These are phyloP conservation scores for Suillus hirtellus DNA, from an alignment of 768 basidiomycete genomes.

Conservation along the genomic window DNA sequence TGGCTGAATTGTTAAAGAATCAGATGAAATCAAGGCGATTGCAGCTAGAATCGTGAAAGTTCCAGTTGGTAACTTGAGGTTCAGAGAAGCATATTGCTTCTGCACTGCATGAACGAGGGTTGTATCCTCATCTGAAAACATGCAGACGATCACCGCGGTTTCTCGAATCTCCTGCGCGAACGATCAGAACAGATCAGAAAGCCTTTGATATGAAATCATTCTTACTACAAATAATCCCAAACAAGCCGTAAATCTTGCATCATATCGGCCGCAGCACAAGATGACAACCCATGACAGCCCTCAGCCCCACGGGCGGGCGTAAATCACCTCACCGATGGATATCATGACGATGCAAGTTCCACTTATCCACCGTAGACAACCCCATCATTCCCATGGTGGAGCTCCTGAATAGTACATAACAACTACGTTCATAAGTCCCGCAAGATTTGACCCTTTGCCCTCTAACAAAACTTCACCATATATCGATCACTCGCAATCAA, in stretches of 20 bases:
- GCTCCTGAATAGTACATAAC: neutral
- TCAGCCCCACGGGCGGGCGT: neutral
- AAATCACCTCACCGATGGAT: no score
- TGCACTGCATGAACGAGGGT: conserved; percentile 40
- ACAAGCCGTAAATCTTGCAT: neutral
- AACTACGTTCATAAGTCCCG: neutral
- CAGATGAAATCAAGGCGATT: conserved; percentile 46
- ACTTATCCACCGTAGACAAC: neutral
- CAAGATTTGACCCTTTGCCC: neutral
- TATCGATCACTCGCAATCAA: neutral
- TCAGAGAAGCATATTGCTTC: conserved; percentile 44
- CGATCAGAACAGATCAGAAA: neutral
- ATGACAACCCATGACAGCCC: neutral
- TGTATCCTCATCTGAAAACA: conserved; percentile 16
- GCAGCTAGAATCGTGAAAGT: conserved; percentile 68
- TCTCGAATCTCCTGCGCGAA: no score
- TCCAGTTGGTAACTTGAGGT: conserved; percentile 49
- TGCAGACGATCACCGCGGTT: neutral
- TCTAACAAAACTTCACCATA: neutral
- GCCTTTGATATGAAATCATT: conserved; percentile 2
- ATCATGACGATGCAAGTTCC: neutral
- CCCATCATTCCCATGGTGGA: neutral
- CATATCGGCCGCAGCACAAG: neutral
- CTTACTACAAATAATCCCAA: conserved; percentile 18
- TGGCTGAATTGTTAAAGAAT: conserved; percentile 18